These are phyloP conservation scores for Stylonectria norvegica DNA, from an alignment of 2,329 filamentous ascomycete genomes.

Conservation along the genomic window DNA sequence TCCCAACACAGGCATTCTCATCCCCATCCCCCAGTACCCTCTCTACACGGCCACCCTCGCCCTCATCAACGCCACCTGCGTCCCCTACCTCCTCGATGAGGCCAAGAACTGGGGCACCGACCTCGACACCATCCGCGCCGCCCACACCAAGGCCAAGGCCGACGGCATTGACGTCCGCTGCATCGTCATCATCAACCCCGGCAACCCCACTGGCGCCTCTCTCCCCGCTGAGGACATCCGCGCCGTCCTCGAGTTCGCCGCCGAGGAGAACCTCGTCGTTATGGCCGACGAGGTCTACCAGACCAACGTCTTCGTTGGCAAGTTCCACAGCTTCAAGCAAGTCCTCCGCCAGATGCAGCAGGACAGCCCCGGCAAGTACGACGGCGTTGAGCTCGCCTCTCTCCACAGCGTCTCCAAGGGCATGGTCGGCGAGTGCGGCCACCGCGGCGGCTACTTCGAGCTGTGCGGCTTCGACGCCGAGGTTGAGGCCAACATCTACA, in stretches of 20 bases:
- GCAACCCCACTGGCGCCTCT: constrained; percentile 92
- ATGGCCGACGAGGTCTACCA: constrained; percentile 99
- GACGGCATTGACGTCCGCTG: constrained; percentile 84
- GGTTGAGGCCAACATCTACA: constrained; percentile 94
- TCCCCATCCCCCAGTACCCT: constrained; percentile 96
- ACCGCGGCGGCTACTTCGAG: constrained; percentile 97
- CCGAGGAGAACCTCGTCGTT: constrained; percentile 79
- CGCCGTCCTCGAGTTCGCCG: constrained; percentile 81
- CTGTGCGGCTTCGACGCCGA: constrained; percentile 81
- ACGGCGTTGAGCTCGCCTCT: constrained; percentile 82
- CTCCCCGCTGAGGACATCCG: constrained; percentile 76
- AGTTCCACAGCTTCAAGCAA: constrained; percentile 95
- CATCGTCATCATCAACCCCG: constrained; percentile 97
- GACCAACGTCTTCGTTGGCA: constrained; percentile 92
- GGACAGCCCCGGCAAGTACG: constrained; percentile 70
- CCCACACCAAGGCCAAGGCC: constrained; percentile 70
- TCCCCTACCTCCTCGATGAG: constrained; percentile 94
- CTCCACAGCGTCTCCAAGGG: constrained; percentile 95
- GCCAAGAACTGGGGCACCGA: constrained; percentile 83
- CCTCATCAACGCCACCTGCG: constrained; percentile 78
- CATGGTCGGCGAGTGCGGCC: constrained; percentile 98
- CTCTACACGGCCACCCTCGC: constrained; percentile 93
- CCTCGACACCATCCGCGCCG: constrained; percentile 68
- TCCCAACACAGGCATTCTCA: constrained; percentile 76
- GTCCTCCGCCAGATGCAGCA: constrained; percentile 78